These are phyloP conservation scores for Leishmania tropica DNA, from an alignment of 208 protist genomes.

Conservation along the genomic window DNA sequence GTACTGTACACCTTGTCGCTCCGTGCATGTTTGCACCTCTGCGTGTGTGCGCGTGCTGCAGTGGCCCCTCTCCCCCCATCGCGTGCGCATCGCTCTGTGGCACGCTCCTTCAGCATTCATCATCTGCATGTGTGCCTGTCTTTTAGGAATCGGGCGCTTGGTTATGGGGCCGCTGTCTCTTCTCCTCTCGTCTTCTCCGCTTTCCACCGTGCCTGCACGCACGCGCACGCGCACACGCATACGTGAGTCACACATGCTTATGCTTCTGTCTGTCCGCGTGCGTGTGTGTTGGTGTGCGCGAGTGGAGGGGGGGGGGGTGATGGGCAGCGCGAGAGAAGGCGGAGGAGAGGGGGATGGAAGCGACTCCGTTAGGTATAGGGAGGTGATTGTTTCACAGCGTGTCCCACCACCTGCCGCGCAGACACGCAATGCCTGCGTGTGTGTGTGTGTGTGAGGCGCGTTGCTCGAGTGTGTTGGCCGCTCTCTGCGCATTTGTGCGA, in stretches of 20 bases:
- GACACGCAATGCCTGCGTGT: background rate
- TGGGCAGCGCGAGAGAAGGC: background rate
- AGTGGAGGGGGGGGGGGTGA: background rate
- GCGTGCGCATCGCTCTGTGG: too few species aligned
- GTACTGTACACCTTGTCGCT: background rate
- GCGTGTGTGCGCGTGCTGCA: background rate
- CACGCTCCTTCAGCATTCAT: background rate
- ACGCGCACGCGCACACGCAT: background rate
- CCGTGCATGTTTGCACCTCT: background rate
- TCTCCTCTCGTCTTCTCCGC: background rate
- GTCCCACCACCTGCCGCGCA: background rate
- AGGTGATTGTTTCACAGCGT: background rate
- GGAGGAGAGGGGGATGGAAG: background rate
- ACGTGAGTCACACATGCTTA: background rate
- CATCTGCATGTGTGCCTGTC: background rate
- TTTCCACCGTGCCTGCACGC: background rate
- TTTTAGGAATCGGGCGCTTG: constrained; percentile 5
- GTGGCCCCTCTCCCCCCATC: too few species aligned
- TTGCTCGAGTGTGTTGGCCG: background rate
- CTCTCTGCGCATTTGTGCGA: background rate
- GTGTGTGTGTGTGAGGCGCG: background rate
- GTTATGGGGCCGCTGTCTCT: background rate
- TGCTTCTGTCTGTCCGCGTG: background rate
- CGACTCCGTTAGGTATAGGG: background rate
- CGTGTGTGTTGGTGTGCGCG: background rate